Percentiles rank a stretch among this genome's conserved stretches.
These are phyloP conservation scores for Saccharum hybrid DNA, from an alignment of 202 grass and related monocot genomes.

Conservation along the genomic window DNA sequence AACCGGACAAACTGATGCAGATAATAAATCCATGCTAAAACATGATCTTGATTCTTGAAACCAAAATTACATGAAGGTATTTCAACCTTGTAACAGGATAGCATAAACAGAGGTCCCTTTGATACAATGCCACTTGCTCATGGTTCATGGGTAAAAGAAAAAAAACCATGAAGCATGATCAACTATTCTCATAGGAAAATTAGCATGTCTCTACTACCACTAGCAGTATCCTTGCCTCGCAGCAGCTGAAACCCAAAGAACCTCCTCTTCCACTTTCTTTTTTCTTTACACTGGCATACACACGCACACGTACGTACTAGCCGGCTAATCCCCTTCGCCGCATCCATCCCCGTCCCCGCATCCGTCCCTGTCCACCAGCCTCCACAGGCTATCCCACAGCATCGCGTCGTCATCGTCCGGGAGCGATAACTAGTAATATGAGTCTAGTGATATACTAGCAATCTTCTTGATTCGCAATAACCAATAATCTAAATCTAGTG, in stretches of 20 bases:
- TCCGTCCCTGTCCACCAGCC: too few relatives aligned
- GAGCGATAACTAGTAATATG: too few relatives aligned
- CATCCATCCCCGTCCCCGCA: slow-evolving; percentile 7
- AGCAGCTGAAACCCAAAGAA: slow-evolving; percentile 12
- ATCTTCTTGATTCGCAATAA: too few relatives aligned
- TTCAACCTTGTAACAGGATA: slow-evolving; percentile 23
- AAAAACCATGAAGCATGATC: slow-evolving; percentile 31
- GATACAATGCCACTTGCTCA: slow-evolving; percentile 29
- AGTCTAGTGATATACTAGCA: too few relatives aligned
- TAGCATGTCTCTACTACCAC: background rate
- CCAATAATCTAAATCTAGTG: too few relatives aligned
- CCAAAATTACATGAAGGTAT: slow-evolving; percentile 37
- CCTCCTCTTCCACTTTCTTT: slow-evolving; percentile 6
- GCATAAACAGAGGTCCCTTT: background rate
- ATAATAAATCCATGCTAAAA: background rate
- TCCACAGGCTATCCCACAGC: too few relatives aligned
- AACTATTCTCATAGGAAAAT: slow-evolving; percentile 12
- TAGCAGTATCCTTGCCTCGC: slow-evolving; percentile 25
- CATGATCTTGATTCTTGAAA: background rate
- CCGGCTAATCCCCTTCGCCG: slow-evolving; percentile 12
- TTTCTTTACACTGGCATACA: slow-evolving; percentile 40
- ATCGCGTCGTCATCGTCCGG: too few relatives aligned
- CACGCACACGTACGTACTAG: background rate
- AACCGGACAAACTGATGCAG: background rate
- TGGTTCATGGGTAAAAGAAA: background rate